A percentile compares a stretch with the other conserved stretches of the same genome.
phyloP scores from a whole-genome alignment of 805 yeast species.

The Starmerella apicola region DNA sequence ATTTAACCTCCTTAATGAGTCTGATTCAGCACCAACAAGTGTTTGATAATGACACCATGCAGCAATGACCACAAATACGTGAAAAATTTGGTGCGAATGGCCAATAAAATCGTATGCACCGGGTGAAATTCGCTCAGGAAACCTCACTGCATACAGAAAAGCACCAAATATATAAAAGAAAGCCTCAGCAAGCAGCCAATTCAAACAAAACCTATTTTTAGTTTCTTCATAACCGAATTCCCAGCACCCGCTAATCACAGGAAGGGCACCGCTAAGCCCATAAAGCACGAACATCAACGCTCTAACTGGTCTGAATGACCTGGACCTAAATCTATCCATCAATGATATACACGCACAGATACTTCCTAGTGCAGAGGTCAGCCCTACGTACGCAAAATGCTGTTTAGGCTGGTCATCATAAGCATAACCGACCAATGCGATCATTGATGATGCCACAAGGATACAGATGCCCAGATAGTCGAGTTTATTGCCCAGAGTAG shows the following conservation, averaged over 20 bases:
- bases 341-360: conserved; percentile 54
- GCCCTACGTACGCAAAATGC: conserved; percentile 26
- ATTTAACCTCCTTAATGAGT: background rate
- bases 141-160: conserved; percentile 56
- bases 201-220: conserved; percentile 39
- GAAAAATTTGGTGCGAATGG: conserved; percentile 78
- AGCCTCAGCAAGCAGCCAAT: conserved; percentile 60
- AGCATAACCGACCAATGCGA: conserved; percentile 38
- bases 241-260: conserved; percentile 43
- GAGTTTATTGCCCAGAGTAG: conserved; percentile 50
- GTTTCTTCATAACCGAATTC: conserved; percentile 41
- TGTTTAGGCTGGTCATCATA: conserved; percentile 29
- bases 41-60: conserved; percentile 51
- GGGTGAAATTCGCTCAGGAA: conserved; percentile 61
- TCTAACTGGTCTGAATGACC: conserved; percentile 61
- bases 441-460: conserved; percentile 51
- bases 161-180: conserved; percentile 70
- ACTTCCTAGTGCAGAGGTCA: conserved; percentile 45
- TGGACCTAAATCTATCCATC: conserved; percentile 51
- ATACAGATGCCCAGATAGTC: conserved; percentile 68
- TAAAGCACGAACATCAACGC: conserved; percentile 69
- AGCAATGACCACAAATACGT: conserved; percentile 64
- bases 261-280: conserved; percentile 67
- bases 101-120: conserved; percentile 61
- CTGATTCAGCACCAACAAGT: conserved; percentile 5